A percentile compares a stretch with the other conserved stretches of the same genome.
These are phyloP conservation scores for Agroathelia rolfsii DNA, from an alignment of 1,284 basidiomycete species.

Conservation along the genomic window DNA sequence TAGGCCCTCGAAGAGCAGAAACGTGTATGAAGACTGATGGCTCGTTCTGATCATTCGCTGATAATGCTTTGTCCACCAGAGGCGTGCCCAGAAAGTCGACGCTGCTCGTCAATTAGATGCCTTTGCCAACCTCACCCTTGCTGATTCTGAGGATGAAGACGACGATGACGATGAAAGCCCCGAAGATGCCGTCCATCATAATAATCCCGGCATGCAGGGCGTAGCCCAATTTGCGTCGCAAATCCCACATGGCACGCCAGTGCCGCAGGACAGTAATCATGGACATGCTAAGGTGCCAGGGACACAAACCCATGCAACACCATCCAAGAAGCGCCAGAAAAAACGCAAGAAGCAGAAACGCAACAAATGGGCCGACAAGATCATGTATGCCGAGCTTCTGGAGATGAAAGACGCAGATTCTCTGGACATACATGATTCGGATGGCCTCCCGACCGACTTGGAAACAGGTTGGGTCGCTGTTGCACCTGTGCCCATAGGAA, in stretches of 20 bases:
- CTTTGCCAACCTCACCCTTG: slow-evolving; percentile 50
- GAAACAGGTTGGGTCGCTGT: slow-evolving; percentile 50
- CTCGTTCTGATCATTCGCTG: slow-evolving; percentile 9
- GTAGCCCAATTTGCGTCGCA: slow-evolving; percentile 17
- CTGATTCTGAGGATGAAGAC: slow-evolving; percentile 44
- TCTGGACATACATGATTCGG: slow-evolving; percentile 27
- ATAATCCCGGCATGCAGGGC: too few species aligned
- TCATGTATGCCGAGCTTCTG: slow-evolving; percentile 77
- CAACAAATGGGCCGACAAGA: slow-evolving; percentile 65
- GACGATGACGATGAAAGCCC: too few species aligned
- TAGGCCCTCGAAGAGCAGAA: slow-evolving; percentile 74
- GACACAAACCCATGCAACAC: slow-evolving; percentile 32
- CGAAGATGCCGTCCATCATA: too few species aligned
- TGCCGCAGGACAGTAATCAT: slow-evolving; percentile 1
- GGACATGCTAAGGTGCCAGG: slow-evolving; percentile 17
- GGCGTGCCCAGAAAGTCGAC: slow-evolving; percentile 57
- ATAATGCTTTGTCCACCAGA: slow-evolving; percentile 33
- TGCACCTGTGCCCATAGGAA: slow-evolving; percentile 65
- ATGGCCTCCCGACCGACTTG: slow-evolving; percentile 57
- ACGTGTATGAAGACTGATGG: slow-evolving; percentile 40
- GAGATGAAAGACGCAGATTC: slow-evolving; percentile 51
- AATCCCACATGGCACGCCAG: too few species aligned
- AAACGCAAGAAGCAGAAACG: slow-evolving; percentile 29
- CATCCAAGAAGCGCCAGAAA: slow-evolving; percentile 33
- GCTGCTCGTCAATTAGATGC: slow-evolving; percentile 57